Conservation (phyloP, 176 grass and related monocot species). For the Carex pumila region DNA sequence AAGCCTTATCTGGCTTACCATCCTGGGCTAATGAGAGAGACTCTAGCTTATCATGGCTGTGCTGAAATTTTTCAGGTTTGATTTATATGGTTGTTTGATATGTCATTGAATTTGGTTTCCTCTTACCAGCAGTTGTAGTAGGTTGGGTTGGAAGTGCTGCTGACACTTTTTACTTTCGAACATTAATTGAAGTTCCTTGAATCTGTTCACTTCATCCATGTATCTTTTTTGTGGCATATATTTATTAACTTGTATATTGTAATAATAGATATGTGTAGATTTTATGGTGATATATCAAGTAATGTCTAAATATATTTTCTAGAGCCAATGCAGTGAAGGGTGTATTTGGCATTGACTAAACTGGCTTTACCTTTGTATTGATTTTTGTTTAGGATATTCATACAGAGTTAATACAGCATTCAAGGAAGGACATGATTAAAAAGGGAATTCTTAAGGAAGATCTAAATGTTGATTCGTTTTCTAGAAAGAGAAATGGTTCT, state of each 20-base stretch:
- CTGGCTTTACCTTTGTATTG: constrained; percentile 22
- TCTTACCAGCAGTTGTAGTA: background rate
- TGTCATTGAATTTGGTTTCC: background rate
- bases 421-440: constrained; percentile 91
- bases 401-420: constrained; percentile 88
- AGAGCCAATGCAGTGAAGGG: background rate
- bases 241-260: background rate
- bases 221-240: background rate
- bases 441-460: constrained; percentile 63
- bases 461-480: constrained; percentile 69
- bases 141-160: background rate
- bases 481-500: constrained; percentile 75
- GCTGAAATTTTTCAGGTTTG: constrained; percentile 94
- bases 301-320: background rate
- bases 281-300: background rate
- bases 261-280: background rate
- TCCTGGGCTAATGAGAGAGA: constrained; percentile 78
- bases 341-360: constrained; percentile 12
- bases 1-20: constrained; percentile 80
- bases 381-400: constrained; percentile 72
- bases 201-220: background rate
- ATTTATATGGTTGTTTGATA: constrained; percentile 6
- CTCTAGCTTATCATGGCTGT: constrained; percentile 97
- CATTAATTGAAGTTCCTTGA: background rate
- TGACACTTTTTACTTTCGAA: background rate